Conservation (phyloP, 2,329 filamentous ascomycete species). For the Fusarium ambrosium region DNA sequence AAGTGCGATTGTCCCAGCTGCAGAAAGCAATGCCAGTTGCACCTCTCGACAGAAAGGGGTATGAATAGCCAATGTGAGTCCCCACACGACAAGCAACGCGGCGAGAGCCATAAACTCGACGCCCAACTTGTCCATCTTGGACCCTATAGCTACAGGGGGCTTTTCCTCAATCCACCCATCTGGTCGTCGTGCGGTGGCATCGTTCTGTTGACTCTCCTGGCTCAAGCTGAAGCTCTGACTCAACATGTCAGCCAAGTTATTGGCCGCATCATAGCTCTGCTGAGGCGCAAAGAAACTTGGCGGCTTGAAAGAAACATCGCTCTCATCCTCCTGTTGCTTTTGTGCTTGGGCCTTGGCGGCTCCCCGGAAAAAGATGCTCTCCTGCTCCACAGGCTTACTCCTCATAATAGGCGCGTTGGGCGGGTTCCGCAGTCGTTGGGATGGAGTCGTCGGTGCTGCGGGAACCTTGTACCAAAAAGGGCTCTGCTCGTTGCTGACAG, state of each 20-base stretch:
- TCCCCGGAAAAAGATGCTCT: conserved; percentile 65
- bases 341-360: conserved; percentile 32
- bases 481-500: conserved; percentile 58
- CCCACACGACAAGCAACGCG: conserved; percentile 45
- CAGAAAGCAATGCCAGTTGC: conserved; percentile 45
- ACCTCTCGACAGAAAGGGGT: conserved; percentile 47
- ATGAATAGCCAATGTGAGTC: conserved; percentile 32
- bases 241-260: conserved; percentile 60
- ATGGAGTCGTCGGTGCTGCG: conserved; percentile 75
- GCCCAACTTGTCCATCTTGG: conserved; percentile 15
- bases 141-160: background rate
- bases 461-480: conserved; percentile 81
- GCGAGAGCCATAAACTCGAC: conserved; percentile 43
- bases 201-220: conserved; percentile 41
- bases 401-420: conserved; percentile 67
- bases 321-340: conserved; percentile 23
- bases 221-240: conserved; percentile 59
- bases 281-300: conserved; percentile 71
- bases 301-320: conserved; percentile 65
- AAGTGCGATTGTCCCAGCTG: conserved; percentile 49
- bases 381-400: conserved; percentile 59
- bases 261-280: conserved; percentile 57
- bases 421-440: conserved; percentile 73
- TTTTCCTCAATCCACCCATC: background rate
- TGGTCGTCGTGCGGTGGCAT: background rate